phyloP scores from a whole-genome alignment of 768 basidiomycete species.

The Suillus clintonianus region DNA sequence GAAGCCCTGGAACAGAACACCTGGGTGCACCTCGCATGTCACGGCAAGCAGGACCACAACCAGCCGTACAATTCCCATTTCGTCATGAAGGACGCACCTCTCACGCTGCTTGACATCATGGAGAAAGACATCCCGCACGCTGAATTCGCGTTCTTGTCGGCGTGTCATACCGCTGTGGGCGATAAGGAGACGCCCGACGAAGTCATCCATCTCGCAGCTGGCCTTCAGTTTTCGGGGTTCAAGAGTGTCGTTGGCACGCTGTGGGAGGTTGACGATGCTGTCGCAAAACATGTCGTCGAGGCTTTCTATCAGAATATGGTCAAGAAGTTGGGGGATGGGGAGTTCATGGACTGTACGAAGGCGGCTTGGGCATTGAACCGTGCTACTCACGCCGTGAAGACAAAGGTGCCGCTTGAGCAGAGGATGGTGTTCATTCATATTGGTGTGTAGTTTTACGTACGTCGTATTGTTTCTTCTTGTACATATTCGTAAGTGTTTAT shows the following conservation, averaged over 20 bases:
- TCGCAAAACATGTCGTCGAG: background rate
- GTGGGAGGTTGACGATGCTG: conserved; percentile 15
- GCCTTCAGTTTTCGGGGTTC: conserved; percentile 20
- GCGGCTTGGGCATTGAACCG: conserved; percentile 4
- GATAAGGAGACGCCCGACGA: conserved; percentile 17
- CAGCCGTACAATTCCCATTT: conserved; percentile 13
- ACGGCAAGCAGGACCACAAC: conserved; percentile 8
- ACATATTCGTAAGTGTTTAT: too few relatives aligned
- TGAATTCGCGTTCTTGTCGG: conserved; percentile 16
- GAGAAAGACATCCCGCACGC: background rate
- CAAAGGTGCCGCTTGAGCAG: background rate
- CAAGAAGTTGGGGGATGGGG: background rate
- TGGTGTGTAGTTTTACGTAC: too few relatives aligned
- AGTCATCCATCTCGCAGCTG: conserved; percentile 22
- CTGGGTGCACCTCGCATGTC: conserved; percentile 23
- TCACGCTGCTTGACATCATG: conserved; percentile 6
- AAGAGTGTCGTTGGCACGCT: conserved; percentile 23
- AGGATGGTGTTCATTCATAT: too few relatives aligned
- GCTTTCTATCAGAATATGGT: background rate
- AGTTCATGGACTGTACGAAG: conserved; percentile 1
- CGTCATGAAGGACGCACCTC: background rate
- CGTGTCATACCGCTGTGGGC: conserved; percentile 24
- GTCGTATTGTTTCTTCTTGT: too few relatives aligned
- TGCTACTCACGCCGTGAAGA: background rate
- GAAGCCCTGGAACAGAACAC: background rate